Percentiles rank a stretch among this genome's conserved stretches.
These are phyloP conservation scores for Acanthamoeba culbertsoni DNA, from an alignment of 208 protist genomes.

Conservation along the genomic window DNA sequence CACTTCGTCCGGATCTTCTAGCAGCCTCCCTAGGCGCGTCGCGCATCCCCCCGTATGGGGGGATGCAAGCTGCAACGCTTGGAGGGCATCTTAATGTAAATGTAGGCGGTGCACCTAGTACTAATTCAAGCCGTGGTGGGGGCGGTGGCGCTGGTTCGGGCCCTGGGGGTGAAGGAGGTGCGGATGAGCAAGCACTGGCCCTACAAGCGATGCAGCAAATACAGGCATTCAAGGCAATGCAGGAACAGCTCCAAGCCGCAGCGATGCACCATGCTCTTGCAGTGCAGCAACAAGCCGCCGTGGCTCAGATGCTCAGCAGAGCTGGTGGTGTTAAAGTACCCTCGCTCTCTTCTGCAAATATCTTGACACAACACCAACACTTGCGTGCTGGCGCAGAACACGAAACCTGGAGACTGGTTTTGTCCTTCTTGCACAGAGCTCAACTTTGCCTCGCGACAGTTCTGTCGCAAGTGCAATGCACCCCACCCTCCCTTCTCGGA, in stretches of 20 bases:
- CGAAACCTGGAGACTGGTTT: slow-evolving; percentile 48
- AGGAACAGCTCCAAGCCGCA: slow-evolving; percentile 12
- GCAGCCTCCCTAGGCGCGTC: too few species aligned
- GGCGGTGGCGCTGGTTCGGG: slow-evolving; percentile 1
- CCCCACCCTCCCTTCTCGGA: slow-evolving; percentile 5
- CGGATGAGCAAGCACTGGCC: not conserved
- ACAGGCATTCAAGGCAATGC: slow-evolving; percentile 52
- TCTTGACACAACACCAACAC: not conserved
- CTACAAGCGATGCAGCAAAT: slow-evolving; percentile 53
- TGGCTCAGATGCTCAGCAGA: not conserved
- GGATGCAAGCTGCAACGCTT: too few species aligned
- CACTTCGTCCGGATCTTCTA: too few species aligned
- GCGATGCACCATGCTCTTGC: not conserved
- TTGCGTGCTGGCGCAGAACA: not conserved
- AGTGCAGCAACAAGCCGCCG: not conserved
- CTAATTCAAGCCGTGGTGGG: not conserved
- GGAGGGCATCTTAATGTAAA: too few species aligned
- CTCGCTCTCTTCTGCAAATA: not conserved
- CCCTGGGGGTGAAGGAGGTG: not conserved
- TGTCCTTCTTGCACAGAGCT: slow-evolving; percentile 47
- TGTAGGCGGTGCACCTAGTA: not conserved
- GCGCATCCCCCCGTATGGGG: too few species aligned
- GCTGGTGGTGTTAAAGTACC: not conserved
- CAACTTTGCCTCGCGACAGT: slow-evolving; percentile 56
- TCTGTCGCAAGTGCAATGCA: slow-evolving; percentile 24